phyloP scores from a whole-genome alignment of 495 filamentous ascomycete species.

The Hypomontagnella submonticulosa region DNA sequence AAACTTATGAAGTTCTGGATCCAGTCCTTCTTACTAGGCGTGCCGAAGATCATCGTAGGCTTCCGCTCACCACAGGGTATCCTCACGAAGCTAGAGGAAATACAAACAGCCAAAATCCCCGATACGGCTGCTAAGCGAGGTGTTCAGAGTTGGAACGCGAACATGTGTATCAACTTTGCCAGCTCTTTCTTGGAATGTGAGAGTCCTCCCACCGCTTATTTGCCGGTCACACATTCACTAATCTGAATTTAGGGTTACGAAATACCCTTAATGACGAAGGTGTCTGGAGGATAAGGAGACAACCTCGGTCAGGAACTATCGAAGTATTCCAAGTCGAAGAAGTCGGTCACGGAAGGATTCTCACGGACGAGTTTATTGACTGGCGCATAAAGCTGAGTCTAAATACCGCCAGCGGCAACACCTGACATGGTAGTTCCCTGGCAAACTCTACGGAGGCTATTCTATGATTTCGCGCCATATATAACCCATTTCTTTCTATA shows the following conservation, averaged over 20 bases:
- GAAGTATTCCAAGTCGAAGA: conserved; percentile 79
- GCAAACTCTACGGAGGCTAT: conserved; percentile 3
- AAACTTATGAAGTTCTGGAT: conserved; percentile 97
- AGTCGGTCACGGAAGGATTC: conserved; percentile 76
- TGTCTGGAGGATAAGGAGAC: conserved; percentile 82
- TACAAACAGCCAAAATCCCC: conserved; percentile 82
- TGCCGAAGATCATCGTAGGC: conserved; percentile 90
- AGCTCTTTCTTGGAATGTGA: conserved; percentile 78
- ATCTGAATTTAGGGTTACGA: conserved; percentile 66
- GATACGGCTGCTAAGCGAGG: conserved; percentile 72
- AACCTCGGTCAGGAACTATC: conserved; percentile 65
- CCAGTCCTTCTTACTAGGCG: conserved; percentile 93
- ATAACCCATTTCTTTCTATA: conserved; percentile 31
- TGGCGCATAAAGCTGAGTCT: conserved; percentile 71
- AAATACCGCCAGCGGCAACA: conserved; percentile 18
- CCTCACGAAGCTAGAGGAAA: conserved; percentile 74
- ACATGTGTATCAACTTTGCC: conserved; percentile 90
- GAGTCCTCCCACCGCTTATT: conserved; percentile 23
- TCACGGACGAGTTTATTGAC: conserved; percentile 78
- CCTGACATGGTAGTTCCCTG: conserved; percentile 11
- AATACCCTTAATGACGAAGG: conserved; percentile 73
- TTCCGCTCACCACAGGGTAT: conserved; percentile 81
- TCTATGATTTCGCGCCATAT: conserved; percentile 12
- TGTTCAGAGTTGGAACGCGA: conserved; percentile 81
- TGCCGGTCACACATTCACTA: conserved; percentile 7